Evolutionary conservation across 1,139 yeast species (phyloP).

Genomic region (Protomyces pachydermus): DNA sequence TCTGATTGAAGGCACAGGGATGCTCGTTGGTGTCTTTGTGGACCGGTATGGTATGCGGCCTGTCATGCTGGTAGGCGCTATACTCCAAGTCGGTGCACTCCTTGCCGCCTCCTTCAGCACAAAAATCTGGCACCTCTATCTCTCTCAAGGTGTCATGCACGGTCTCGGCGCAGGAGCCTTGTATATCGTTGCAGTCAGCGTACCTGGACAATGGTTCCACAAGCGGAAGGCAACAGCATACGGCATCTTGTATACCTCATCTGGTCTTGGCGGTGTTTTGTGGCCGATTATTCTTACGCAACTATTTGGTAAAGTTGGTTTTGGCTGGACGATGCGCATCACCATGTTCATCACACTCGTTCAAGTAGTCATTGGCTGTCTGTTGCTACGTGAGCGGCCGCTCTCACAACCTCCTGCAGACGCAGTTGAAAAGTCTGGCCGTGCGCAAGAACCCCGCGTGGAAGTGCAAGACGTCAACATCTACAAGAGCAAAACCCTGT

Average conservation of each 20-base stretch:
- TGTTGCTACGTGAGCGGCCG: slow-evolving; percentile 40
- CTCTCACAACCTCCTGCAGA: slow-evolving; percentile 36
- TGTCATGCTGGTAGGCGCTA: slow-evolving; percentile 46
- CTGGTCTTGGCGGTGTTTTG: slow-evolving; percentile 60
- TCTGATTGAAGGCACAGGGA: slow-evolving; percentile 52
- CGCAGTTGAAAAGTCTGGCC: slow-evolving; percentile 36
- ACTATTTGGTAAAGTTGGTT: slow-evolving; percentile 45
- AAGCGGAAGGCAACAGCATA: slow-evolving; percentile 53
- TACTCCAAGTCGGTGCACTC: slow-evolving; percentile 48
- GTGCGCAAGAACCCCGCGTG: slow-evolving; percentile 29
- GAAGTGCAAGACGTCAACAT: slow-evolving; percentile 33
- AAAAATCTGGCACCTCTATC: slow-evolving; percentile 51
- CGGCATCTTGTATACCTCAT: slow-evolving; percentile 57
- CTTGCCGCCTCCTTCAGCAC: slow-evolving; percentile 51
- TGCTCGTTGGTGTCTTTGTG: slow-evolving; percentile 58
- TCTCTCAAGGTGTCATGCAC: slow-evolving; percentile 52
- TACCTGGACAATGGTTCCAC: slow-evolving; percentile 46
- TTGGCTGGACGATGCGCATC: slow-evolving; percentile 50
- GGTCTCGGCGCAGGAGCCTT: slow-evolving; percentile 48
- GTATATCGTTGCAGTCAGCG: slow-evolving; percentile 42
- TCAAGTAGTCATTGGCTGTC: slow-evolving; percentile 32
- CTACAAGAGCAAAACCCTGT: slow-evolving; percentile 37
- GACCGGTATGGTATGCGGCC: slow-evolving; percentile 43
- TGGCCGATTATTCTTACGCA: slow-evolving; percentile 47
- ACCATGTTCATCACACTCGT: slow-evolving; percentile 44